Base-by-base conservation (phyloP, 2,329 filamentous ascomycete genomes). In the Colletotrichum sp. region DNA sequence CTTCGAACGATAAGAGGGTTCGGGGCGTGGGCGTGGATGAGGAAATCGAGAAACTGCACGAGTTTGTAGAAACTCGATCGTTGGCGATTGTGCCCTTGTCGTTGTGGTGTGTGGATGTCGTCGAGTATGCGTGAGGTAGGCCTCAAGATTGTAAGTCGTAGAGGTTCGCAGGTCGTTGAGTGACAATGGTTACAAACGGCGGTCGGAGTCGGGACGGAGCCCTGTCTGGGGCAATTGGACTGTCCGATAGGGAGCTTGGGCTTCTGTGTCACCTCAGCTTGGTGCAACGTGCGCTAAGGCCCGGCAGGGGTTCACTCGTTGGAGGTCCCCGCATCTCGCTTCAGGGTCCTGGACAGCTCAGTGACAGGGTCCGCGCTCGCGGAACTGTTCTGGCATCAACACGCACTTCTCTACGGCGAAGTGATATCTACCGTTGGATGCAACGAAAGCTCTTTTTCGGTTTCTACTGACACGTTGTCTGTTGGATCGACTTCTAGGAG, bases 121-220 rank as follows among this genome's bases (percentile, higher is more conserved):
- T 52, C n/a, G n/a, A 4, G n/a, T n/a, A 16, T 21, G 36, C 52
- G 67, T 60, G 16, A 9, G 52, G 13, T 60, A 34, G 12, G 5
- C 30, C 4, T 59, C n/a, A 60, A 65, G 57, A 18, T 68, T 74
- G 64, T 24, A 60, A 21, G 64, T 60, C 49, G 49, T 21, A 21
- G 32, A 65, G 70, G 21, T 32, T 30, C 15, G 55, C 30, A 69
- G 49, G 63, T 28, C 18, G 52, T 26, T 24, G 9, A 36, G 55
- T 57, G 52, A 32, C 30, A 30, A 39, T 66, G 34, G 36, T 52
- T 21, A 52, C 44, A 66, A 67, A 9, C 68, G 32, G 70, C 73
- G 70, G 70, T 68, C 70, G 64, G 70, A 55, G 44, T 44, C 57
- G 28, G 65, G 49, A 76, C 63, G 73, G 73, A 52, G 55, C 65